Evolutionary conservation across 1,139 yeast species (phyloP).

Genomic region (Debaryomyces robertsiae): DNA sequence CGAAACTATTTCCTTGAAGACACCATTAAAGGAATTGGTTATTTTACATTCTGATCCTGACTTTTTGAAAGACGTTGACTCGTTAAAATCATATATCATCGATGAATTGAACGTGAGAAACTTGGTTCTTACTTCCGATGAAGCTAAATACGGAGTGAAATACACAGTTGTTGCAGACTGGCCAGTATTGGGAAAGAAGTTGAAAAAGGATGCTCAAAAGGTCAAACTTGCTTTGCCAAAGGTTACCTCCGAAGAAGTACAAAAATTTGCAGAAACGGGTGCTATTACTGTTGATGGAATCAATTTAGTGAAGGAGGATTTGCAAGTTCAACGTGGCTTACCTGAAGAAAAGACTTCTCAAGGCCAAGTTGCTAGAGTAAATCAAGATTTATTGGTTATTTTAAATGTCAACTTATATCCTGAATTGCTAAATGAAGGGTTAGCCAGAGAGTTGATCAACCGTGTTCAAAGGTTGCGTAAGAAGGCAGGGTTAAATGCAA

Average conservation of each 20-base stretch:
- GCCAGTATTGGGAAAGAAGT: conserved; percentile 97
- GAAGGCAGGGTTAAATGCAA: conserved; percentile 91
- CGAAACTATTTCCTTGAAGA: conserved; percentile 89
- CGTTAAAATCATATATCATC: conserved; percentile 73
- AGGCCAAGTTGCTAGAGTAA: conserved; percentile 86
- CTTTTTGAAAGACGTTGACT: conserved; percentile 77
- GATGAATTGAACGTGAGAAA: conserved; percentile 95
- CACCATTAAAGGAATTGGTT: conserved; percentile 87
- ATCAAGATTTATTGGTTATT: conserved; percentile 84
- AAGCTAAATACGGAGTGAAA: conserved; percentile 86
- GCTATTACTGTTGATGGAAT: conserved; percentile 87
- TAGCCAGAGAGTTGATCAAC: conserved; percentile 94
- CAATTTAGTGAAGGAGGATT: conserved; percentile 81
- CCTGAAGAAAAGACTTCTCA: conserved; percentile 62
- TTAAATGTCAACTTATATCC: conserved; percentile 87
- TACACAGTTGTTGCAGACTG: conserved; percentile 97
- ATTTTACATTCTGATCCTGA: conserved; percentile 77
- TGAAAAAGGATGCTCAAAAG: conserved; percentile 89
- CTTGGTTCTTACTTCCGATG: conserved; percentile 85
- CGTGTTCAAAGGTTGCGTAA: conserved; percentile 97
- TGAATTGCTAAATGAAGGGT: conserved; percentile 89
- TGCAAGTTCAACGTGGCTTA: conserved; percentile 86
- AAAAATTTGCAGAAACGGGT: conserved; percentile 71
- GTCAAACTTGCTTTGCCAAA: conserved; percentile 92
- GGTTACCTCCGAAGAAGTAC: conserved; percentile 80